These are phyloP conservation scores for Gentiana dahurica DNA, from an alignment of 257 asterid species.

Conservation along the genomic window DNA sequence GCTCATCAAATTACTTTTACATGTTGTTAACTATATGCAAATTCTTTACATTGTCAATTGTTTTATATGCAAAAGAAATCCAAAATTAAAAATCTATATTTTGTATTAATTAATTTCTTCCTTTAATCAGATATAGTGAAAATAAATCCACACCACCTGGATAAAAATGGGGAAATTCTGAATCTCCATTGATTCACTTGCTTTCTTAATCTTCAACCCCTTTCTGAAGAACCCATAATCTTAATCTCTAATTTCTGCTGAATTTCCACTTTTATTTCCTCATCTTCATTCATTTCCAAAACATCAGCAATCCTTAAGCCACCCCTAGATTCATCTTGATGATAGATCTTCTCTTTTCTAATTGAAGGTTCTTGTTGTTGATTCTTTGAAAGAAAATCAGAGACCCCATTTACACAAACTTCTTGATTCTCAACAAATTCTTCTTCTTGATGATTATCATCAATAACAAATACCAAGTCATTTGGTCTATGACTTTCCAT, in stretches of 20 bases:
- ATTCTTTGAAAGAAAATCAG: conserved; percentile 12
- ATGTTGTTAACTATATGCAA: neutral
- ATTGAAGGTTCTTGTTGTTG: neutral
- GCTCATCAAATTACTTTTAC: neutral
- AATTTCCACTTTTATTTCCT: conserved; percentile 12
- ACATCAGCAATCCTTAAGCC: conserved; percentile 16
- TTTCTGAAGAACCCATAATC: conserved; percentile 21
- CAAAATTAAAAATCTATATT: no score
- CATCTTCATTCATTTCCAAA: conserved; percentile 14
- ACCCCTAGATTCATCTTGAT: conserved; percentile 14
- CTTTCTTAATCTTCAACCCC: conserved; percentile 10
- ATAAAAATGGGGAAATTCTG: conserved; percentile 25
- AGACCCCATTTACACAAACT: conserved; percentile 14
- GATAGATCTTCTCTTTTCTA: neutral
- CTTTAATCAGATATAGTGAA: conserved; percentile 29
- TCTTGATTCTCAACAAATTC: conserved; percentile 16
- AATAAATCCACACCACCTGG: conserved; percentile 26
- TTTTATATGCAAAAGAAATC: conserved; percentile 2
- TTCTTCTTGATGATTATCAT: conserved; percentile 13
- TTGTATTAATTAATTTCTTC: conserved; percentile 17
- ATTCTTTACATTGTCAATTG: conserved; percentile 2
- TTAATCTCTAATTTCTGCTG: neutral
- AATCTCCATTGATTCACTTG: conserved; percentile 6
- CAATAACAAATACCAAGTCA: conserved; percentile 38
- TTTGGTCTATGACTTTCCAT: conserved; percentile 20